Percentiles rank a stretch among this genome's conserved stretches.
These are phyloP conservation scores for Fusarium sp. DNA, from an alignment of 2,329 filamentous ascomycete species.

Conservation along the genomic window DNA sequence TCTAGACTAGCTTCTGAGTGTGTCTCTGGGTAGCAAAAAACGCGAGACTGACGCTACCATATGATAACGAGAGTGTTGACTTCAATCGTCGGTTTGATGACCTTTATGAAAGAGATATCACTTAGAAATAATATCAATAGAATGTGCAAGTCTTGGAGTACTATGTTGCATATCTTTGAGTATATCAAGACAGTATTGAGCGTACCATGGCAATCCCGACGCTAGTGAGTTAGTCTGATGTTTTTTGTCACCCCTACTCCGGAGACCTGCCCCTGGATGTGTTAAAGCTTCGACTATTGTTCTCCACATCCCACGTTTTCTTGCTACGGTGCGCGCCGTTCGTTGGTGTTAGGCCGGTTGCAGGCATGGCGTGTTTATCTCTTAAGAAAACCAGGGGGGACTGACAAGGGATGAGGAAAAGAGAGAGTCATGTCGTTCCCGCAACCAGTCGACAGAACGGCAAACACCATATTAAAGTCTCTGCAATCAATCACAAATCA, in stretches of 20 bases:
- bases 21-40: neutral
- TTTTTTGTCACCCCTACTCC: neutral
- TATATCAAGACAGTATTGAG: neutral
- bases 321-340: constrained; percentile 14
- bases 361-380: constrained; percentile 27
- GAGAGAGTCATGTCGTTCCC: neutral
- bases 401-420: neutral
- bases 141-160: neutral
- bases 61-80: neutral
- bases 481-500: constrained; percentile 1
- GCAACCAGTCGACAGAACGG: constrained; percentile 15
- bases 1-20: constrained; percentile 14
- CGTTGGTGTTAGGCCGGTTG: constrained; percentile 11
- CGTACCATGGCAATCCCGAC: neutral
- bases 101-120: neutral
- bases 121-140: neutral
- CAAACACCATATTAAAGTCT: neutral
- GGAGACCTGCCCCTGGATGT: constrained; percentile 26
- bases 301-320: constrained; percentile 36
- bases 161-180: neutral
- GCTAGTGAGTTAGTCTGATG: neutral
- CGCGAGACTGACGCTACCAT: neutral
- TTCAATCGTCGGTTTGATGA: neutral
- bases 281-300: constrained; percentile 18
- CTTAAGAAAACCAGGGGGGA: neutral